Percentiles rank a stretch among this genome's conserved stretches.
Evolutionary conservation across 805 yeast species (phyloP).

Genomic region (Candida hungchunana): DNA sequence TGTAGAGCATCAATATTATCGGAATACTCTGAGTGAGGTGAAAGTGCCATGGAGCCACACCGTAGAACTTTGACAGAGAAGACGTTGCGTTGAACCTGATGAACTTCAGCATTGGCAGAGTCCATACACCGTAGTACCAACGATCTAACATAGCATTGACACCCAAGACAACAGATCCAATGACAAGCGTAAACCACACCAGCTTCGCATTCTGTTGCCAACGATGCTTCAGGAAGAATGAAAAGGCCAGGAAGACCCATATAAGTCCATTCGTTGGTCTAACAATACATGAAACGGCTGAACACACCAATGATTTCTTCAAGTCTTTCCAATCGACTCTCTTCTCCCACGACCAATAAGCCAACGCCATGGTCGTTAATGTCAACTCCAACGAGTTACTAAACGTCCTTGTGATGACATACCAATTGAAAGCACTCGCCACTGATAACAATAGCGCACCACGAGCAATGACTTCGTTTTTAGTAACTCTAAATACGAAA

Average conservation of each 20-base stretch:
- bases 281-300: slow-evolving; percentile 60
- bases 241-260: slow-evolving; percentile 63
- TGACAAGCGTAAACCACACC: slow-evolving; percentile 5
- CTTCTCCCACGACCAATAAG: slow-evolving; percentile 65
- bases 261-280: slow-evolving; percentile 81
- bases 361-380: slow-evolving; percentile 61
- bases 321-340: slow-evolving; percentile 21
- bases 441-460: slow-evolving; percentile 48
- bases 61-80: slow-evolving; percentile 77
- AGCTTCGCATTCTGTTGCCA: slow-evolving; percentile 14
- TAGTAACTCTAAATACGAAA: slow-evolving; percentile 38
- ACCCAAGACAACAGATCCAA: slow-evolving; percentile 22
- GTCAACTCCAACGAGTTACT: slow-evolving; percentile 79
- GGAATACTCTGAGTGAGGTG: slow-evolving; percentile 84
- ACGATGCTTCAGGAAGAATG: slow-evolving; percentile 11
- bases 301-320: slow-evolving; percentile 42
- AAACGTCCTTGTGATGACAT: slow-evolving; percentile 74
- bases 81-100: slow-evolving; percentile 72
- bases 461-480: slow-evolving; percentile 33
- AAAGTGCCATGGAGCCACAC: slow-evolving; percentile 79
- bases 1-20: slow-evolving; percentile 56
- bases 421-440: slow-evolving; percentile 77
- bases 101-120: slow-evolving; percentile 66
- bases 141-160: slow-evolving; percentile 48
- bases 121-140: slow-evolving; percentile 50